Conservation (phyloP, 345 rosid genomes). For the Diplotaxis tenuifolia region DNA sequence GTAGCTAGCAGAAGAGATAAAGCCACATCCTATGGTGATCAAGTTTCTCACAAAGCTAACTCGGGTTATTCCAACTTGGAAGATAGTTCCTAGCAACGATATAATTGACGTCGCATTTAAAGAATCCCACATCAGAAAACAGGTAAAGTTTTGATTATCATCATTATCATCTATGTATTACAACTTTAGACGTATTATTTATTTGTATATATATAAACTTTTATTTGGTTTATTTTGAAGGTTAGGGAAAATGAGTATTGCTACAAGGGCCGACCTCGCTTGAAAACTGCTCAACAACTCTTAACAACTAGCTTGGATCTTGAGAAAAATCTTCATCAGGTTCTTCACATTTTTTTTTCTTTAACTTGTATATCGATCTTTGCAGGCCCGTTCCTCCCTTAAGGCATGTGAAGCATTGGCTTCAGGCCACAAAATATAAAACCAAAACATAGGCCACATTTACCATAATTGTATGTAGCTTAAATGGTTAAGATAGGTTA, state of each 20-base stretch:
- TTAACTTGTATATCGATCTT: neutral
- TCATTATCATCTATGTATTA: neutral
- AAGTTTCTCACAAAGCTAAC: constrained; percentile 45
- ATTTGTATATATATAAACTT: neutral
- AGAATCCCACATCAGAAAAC: constrained; percentile 50
- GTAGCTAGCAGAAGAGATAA: constrained; percentile 67
- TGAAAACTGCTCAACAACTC: constrained; percentile 44
- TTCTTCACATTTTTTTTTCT: constrained; percentile 8
- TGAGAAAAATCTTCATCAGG: constrained; percentile 61
- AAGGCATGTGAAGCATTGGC: no score
- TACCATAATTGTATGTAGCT: no score
- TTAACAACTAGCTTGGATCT: constrained; percentile 49
- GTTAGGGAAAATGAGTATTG: constrained; percentile 28
- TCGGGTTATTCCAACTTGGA: constrained; percentile 65
- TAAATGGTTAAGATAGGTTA: no score
- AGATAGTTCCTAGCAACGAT: constrained; percentile 47
- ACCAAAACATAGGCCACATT: no score
- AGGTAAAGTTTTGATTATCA: constrained; percentile 38
- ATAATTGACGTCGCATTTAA: constrained; percentile 68
- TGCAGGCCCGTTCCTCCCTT: no score
- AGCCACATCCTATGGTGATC: constrained; percentile 47
- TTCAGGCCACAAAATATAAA: no score
- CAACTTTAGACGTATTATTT: neutral
- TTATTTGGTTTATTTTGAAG: neutral
- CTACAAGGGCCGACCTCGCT: constrained; percentile 35